phyloP scores from a whole-genome alignment of 2,329 filamentous ascomycete species.

The Dactylonectria macrodidyma region DNA sequence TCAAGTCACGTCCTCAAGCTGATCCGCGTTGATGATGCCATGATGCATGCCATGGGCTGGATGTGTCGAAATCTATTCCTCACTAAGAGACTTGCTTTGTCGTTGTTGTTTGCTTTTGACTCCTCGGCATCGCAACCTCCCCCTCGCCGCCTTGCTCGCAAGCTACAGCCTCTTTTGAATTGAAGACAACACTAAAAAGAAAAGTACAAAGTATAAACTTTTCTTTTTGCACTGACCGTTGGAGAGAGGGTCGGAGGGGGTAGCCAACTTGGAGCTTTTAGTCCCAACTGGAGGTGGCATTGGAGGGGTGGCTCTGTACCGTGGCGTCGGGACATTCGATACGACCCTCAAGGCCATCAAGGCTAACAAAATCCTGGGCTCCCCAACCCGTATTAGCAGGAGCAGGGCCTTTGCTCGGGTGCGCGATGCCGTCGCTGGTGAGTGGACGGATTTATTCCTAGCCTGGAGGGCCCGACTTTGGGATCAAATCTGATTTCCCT shows the following conservation, averaged over 20 bases:
- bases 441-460: constrained; percentile 31
- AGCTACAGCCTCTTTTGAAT: not conserved
- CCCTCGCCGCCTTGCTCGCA: not conserved
- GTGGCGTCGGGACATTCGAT: constrained; percentile 24
- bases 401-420: constrained; percentile 4
- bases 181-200: too few species aligned
- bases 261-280: not conserved
- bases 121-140: too few species aligned
- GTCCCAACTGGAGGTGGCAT: constrained; percentile 1
- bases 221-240: constrained; percentile 22
- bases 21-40: not conserved
- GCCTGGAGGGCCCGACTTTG: not conserved
- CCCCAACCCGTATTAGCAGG: too few species aligned
- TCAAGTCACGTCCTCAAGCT: not conserved
- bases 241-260: not conserved
- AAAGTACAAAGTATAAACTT: not conserved
- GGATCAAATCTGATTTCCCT: constrained; percentile 1
- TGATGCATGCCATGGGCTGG: not conserved
- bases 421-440: constrained; percentile 7
- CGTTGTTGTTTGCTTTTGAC: not conserved
- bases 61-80: not conserved
- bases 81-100: not conserved
- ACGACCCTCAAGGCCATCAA: constrained; percentile 4
- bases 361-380: too few species aligned
- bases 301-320: constrained; percentile 9